phyloP scores from a whole-genome alignment of 176 grass and related monocot species.

The Alloteropsis semialata region DNA sequence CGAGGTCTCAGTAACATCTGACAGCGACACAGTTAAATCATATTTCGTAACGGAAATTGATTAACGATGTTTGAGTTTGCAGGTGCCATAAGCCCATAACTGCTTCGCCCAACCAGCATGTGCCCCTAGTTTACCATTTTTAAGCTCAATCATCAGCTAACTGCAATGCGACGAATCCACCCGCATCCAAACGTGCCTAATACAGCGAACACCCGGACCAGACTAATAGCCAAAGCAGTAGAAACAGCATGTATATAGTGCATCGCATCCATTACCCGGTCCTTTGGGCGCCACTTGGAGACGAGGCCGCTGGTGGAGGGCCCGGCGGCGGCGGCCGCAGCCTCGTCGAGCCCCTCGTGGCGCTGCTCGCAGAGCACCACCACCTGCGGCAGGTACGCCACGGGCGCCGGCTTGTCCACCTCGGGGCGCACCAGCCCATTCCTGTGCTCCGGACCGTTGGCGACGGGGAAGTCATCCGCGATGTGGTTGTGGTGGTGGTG shows the following conservation, averaged over 20 bases:
- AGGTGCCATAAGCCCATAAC: neutral
- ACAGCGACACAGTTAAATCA: neutral
- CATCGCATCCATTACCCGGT: constrained; percentile 60
- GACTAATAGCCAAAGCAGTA: neutral
- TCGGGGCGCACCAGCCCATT: constrained; percentile 1
- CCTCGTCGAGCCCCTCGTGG: constrained; percentile 74
- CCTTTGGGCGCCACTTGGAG: constrained; percentile 93
- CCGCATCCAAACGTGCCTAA: neutral
- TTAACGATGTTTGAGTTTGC: neutral
- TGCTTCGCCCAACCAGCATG: neutral
- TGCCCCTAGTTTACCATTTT: neutral
- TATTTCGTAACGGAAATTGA: neutral
- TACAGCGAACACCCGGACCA: neutral
- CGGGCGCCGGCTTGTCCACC: constrained; percentile 22
- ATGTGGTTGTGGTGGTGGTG: constrained; percentile 12
- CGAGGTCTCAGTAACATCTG: neutral
- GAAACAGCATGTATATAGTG: neutral
- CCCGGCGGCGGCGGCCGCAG: constrained; percentile 34
- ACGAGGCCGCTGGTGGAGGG: constrained; percentile 74
- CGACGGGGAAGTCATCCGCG: constrained; percentile 10
- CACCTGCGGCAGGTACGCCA: constrained; percentile 62
- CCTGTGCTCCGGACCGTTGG: constrained; percentile 31
- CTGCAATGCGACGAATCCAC: neutral
- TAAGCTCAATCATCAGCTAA: constrained; percentile 3
- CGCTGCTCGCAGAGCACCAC: constrained; percentile 81